phyloP scores from a whole-genome alignment of 371 early-diverging fungal species.

The Apophysomyces variabilis region DNA sequence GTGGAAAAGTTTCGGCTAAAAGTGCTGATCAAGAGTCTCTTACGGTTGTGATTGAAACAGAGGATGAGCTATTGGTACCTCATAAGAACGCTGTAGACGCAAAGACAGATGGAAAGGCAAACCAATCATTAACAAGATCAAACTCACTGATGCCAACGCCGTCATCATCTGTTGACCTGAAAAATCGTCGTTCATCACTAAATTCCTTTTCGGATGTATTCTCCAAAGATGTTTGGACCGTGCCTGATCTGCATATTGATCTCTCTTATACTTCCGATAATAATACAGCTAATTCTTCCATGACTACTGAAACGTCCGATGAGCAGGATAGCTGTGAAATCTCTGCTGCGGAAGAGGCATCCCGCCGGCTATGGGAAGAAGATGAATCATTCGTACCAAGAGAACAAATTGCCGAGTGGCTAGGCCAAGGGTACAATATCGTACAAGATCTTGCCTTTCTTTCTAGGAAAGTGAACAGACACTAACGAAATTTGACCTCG shows the following conservation, averaged over 20 bases:
- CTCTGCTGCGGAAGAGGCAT: conserved; percentile 33
- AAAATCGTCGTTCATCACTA: neutral
- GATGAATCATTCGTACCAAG: conserved; percentile 39
- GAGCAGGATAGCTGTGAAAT: conserved; percentile 1
- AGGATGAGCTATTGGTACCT: conserved; percentile 8
- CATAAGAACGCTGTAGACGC: conserved; percentile 12
- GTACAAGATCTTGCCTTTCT: no score
- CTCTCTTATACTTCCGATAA: neutral
- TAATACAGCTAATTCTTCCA: neutral
- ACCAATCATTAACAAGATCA: conserved; percentile 16
- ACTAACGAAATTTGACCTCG: neutral
- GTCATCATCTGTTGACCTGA: neutral
- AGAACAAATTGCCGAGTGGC: conserved; percentile 55
- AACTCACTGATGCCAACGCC: neutral
- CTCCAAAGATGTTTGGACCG: neutral
- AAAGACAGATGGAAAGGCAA: conserved; percentile 18
- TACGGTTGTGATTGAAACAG: conserved; percentile 3
- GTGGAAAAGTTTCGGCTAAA: conserved; percentile 14
- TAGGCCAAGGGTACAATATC: conserved; percentile 42
- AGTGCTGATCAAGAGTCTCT: conserved; percentile 9
- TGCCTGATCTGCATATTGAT: neutral
- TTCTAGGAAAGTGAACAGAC: neutral
- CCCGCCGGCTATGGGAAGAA: conserved; percentile 46
- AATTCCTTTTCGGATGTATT: conserved; percentile 2
- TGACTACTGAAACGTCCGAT: neutral